Percentiles rank a stretch among this genome's conserved stretches.
These are phyloP conservation scores for Globisporangium spinosum DNA, from an alignment of 352 stramenopile genomes.

Conservation along the genomic window DNA sequence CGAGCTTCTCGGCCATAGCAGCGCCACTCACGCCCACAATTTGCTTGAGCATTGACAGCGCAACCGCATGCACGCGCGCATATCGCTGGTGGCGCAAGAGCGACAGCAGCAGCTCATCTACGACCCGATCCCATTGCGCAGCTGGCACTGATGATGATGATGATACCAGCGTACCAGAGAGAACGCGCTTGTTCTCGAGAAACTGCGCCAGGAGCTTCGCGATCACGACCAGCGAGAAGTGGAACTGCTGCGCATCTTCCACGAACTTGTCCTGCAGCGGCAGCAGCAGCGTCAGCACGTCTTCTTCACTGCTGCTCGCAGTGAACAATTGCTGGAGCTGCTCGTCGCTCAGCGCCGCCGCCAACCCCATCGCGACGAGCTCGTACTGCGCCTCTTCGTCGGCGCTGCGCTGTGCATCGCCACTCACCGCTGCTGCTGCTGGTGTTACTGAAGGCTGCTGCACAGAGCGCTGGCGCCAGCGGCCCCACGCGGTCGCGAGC, in stretches of 20 bases:
- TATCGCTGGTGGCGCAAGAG: conserved; percentile 27
- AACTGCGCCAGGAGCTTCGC: conserved; percentile 25
- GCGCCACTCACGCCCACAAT: conserved; percentile 17
- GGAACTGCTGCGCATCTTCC: conserved; percentile 21
- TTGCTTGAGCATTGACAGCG: conserved; percentile 25
- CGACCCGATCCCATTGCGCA: conserved; percentile 1
- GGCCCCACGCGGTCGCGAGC: conserved; percentile 16
- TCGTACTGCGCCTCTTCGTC: conserved; percentile 52
- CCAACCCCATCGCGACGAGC: conserved; percentile 41
- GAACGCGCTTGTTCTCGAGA: conserved; percentile 17
- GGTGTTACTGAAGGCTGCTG: background rate
- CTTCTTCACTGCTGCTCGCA: background rate
- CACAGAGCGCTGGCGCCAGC: conserved; percentile 11
- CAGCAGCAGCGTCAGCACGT: conserved; percentile 33
- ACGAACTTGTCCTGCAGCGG: conserved; percentile 26
- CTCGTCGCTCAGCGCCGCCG: conserved; percentile 16
- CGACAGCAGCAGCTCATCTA: conserved; percentile 29
- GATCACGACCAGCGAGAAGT: conserved; percentile 41
- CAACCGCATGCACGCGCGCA: conserved; percentile 26
- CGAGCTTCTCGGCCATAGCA: conserved; percentile 16
- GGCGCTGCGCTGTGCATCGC: conserved; percentile 4
- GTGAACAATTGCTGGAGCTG: conserved; percentile 30
- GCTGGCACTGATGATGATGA: background rate
- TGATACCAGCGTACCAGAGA: background rate
- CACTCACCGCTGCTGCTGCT: background rate